Conservation (phyloP, 208 protist species). For the Acanthamoeba healyi region DNA sequence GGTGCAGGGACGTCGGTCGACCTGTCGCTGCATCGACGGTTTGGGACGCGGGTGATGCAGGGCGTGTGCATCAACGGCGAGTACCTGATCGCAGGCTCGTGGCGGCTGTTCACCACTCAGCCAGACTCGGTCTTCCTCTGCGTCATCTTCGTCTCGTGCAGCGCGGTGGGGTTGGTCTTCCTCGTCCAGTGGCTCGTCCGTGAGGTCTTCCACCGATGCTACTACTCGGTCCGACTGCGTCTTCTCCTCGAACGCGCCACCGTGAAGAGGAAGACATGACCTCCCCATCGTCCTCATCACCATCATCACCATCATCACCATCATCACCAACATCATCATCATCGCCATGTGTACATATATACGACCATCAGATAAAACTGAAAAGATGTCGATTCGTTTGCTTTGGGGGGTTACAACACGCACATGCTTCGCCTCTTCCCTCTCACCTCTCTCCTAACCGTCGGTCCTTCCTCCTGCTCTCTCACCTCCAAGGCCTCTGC, state of each 20-base stretch:
- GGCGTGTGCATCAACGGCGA: not conserved
- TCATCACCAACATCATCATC: too few relatives aligned
- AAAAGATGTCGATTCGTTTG: too few relatives aligned
- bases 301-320: too few relatives aligned
- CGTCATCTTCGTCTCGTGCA: not conserved
- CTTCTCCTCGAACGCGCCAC: not conserved
- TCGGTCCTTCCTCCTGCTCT: too few relatives aligned
- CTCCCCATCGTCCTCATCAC: not conserved
- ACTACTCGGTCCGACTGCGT: slow-evolving; percentile 7
- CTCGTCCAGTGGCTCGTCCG: not conserved
- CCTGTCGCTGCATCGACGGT: not conserved
- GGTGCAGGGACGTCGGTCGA: not conserved
- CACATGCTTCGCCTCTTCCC: too few relatives aligned
- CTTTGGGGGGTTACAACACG: too few relatives aligned
- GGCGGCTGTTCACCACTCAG: not conserved
- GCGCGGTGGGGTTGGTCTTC: not conserved
- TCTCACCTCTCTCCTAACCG: too few relatives aligned
- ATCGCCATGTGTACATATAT: not conserved
- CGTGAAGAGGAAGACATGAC: not conserved
- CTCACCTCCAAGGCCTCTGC: too few relatives aligned
- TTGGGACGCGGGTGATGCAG: not conserved
- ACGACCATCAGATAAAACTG: too few relatives aligned
- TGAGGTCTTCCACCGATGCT: not conserved
- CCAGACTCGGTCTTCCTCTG: slow-evolving; percentile 33
- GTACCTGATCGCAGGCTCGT: not conserved